phyloP scores from a whole-genome alignment of 2,329 filamentous ascomycete genomes.

The Penicillium sp. region DNA sequence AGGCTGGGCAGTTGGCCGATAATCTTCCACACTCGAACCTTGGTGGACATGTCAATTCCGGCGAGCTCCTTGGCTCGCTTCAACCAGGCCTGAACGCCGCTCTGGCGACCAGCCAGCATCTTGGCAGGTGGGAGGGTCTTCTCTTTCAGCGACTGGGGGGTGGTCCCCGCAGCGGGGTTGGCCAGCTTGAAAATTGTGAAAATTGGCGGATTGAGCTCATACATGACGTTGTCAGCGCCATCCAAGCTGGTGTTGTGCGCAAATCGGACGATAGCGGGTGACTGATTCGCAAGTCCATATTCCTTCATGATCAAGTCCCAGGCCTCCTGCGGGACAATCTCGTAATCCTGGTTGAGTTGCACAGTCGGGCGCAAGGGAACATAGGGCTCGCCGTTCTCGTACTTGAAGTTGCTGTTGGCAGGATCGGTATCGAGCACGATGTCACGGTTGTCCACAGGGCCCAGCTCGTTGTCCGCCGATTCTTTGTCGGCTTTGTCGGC shows the following conservation, averaged over 20 bases:
- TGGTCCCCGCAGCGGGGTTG: slow-evolving; percentile 57
- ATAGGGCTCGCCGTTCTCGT: slow-evolving; percentile 57
- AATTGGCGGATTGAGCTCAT: slow-evolving; percentile 81
- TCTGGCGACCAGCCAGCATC: slow-evolving; percentile 71
- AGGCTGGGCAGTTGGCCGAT: slow-evolving; percentile 48
- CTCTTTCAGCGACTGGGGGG: slow-evolving; percentile 63
- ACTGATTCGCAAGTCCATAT: slow-evolving; percentile 74
- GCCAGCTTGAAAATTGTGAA: slow-evolving; percentile 82
- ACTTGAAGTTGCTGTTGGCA: slow-evolving; percentile 41
- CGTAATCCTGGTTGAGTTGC: slow-evolving; percentile 67
- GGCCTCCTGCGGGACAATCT: slow-evolving; percentile 74
- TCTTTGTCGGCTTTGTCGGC: slow-evolving; percentile 60
- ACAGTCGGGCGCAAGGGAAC: slow-evolving; percentile 72
- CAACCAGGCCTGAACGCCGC: slow-evolving; percentile 73
- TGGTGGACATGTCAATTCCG: slow-evolving; percentile 68
- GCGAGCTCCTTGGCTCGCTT: slow-evolving; percentile 69
- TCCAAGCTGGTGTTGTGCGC: slow-evolving; percentile 72
- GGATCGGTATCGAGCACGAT: slow-evolving; percentile 65
- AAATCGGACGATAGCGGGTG: slow-evolving; percentile 71
- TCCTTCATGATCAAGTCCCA: slow-evolving; percentile 80
- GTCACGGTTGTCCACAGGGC: slow-evolving; percentile 84
- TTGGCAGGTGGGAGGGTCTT: slow-evolving; percentile 63
- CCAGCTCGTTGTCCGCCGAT: slow-evolving; percentile 65
- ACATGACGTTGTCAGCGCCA: slow-evolving; percentile 69
- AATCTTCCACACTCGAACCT: slow-evolving; percentile 76